Percentiles rank a stretch among this genome's conserved stretches.
These are phyloP conservation scores for Phytophthora foliorum DNA, from an alignment of 352 stramenopile genomes.

Conservation along the genomic window DNA sequence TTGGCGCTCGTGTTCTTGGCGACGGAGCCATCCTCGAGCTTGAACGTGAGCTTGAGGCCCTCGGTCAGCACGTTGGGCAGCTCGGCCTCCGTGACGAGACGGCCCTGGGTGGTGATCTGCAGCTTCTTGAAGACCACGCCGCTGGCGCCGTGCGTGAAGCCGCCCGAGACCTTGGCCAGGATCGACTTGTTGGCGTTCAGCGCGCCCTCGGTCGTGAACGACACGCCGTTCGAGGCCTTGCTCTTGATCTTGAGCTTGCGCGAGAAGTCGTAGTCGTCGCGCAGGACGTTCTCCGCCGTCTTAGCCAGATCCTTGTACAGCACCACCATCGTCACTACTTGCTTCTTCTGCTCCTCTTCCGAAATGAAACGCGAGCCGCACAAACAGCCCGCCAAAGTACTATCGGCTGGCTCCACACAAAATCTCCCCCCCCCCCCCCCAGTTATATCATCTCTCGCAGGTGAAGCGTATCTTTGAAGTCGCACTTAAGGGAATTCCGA, in stretches of 20 bases:
- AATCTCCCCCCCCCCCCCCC: constrained; percentile 36
- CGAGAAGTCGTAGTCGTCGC: constrained; percentile 84
- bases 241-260: constrained; percentile 89
- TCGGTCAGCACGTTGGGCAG: constrained; percentile 81
- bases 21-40: constrained; percentile 84
- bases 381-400: constrained; percentile 10
- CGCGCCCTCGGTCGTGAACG: constrained; percentile 80
- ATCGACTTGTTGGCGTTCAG: constrained; percentile 88
- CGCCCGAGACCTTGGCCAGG: constrained; percentile 81
- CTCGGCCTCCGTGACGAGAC: constrained; percentile 82
- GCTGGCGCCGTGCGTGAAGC: constrained; percentile 75
- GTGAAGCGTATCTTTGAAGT: constrained; percentile 22
- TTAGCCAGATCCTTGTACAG: constrained; percentile 88
- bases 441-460: constrained; percentile 1
- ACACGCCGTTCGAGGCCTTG: constrained; percentile 78
- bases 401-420: constrained; percentile 32
- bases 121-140: constrained; percentile 89
- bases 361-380: constrained; percentile 56
- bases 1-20: constrained; percentile 79
- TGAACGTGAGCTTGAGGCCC: constrained; percentile 85
- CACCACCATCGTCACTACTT: constrained; percentile 55
- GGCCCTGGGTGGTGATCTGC: constrained; percentile 84
- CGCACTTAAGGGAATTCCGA: constrained; percentile 5
- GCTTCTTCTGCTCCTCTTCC: constrained; percentile 44
- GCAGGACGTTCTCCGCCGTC: constrained; percentile 78